phyloP scores from a whole-genome alignment of 257 asterid species.

The Solanum sitiens region DNA sequence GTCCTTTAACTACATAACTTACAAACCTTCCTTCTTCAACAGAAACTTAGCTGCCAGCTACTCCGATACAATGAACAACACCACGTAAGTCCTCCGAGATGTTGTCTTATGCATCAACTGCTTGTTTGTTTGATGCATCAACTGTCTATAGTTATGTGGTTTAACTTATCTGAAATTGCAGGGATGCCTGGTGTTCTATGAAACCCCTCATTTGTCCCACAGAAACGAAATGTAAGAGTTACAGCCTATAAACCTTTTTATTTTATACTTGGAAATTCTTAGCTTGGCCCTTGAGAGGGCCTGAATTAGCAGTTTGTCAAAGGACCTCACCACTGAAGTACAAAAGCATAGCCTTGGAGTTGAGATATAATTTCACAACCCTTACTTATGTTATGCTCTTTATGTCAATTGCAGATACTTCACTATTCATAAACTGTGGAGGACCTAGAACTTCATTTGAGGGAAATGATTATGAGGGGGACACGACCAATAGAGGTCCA shows the following conservation, averaged over 20 bases:
- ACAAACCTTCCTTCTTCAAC: conserved; percentile 7
- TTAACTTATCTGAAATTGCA: conserved; percentile 2
- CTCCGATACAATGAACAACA: conserved; percentile 26
- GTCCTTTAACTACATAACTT: neutral
- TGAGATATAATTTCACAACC: neutral
- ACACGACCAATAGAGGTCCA: conserved; percentile 35
- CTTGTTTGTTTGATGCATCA: neutral
- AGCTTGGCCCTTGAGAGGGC: neutral
- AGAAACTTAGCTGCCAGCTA: conserved; percentile 77
- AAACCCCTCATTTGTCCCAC: conserved; percentile 58
- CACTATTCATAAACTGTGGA: conserved; percentile 77
- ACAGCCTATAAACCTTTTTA: neutral
- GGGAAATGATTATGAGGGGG: conserved; percentile 51
- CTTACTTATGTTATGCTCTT: neutral
- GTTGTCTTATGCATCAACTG: neutral
- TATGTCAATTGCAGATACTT: conserved; percentile 33
- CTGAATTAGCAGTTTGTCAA: neutral
- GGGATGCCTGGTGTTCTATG: conserved; percentile 61
- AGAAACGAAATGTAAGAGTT: conserved; percentile 32
- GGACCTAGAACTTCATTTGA: conserved; percentile 32
- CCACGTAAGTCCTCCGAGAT: conserved; percentile 40
- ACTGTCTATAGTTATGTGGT: neutral
- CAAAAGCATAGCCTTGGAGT: neutral
- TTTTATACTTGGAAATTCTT: neutral
- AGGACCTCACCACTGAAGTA: neutral